Evolutionary conservation across 2,329 filamentous ascomycete species (phyloP), one percentile per base, ranked within the genome.

Genomic region (Blastomyces gilchristii): DNA sequence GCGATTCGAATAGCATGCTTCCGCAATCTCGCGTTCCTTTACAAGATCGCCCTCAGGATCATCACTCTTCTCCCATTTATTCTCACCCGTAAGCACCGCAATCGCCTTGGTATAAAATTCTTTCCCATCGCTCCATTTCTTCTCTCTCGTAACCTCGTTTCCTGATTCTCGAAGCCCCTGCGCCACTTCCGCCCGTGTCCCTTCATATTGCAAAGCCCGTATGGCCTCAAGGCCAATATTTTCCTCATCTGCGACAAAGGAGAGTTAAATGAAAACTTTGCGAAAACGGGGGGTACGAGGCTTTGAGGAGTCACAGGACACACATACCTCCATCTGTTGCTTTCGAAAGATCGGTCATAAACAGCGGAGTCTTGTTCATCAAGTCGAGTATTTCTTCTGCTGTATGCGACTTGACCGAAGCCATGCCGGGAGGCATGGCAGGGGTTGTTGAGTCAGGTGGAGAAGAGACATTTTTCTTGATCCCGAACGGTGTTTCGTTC

Each of bases 51-150:
- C 83, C 61, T 81, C 77, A 11, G 70, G 66, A 68, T 85, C 81
- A 63, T 83, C 76, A 52, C 82, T 79, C 59, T 78, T 72, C 31
- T 83, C 80, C 67, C 78, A 72, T 72, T 79, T 72, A 71, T 90
- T 83, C 74, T 89, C 87, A 6, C 79, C 79, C 12, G 82, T 80
- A 22, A 97, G 77, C 7, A 95, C 84, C 12, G 84, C 79, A 61
- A 97, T 81, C n/a, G 87, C 92, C 78, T 96, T 94, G 39, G 83
- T 85, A 74, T 99, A 99, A 74, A 92, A 97, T 74, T 96, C 91
- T 72, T 88, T 87, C 3, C 92, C 94, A 74, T 97, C 91, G 34
- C 76, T 80, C 85, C 88, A 96, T 58, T 85, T 81, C 74, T 86
- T 87, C 62, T 81, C 81, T 69, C 83, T 82, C 72, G 95, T 96